Evolutionary conservation across 768 basidiomycete species (phyloP).

Genomic region (Termitomyces sp.): DNA sequence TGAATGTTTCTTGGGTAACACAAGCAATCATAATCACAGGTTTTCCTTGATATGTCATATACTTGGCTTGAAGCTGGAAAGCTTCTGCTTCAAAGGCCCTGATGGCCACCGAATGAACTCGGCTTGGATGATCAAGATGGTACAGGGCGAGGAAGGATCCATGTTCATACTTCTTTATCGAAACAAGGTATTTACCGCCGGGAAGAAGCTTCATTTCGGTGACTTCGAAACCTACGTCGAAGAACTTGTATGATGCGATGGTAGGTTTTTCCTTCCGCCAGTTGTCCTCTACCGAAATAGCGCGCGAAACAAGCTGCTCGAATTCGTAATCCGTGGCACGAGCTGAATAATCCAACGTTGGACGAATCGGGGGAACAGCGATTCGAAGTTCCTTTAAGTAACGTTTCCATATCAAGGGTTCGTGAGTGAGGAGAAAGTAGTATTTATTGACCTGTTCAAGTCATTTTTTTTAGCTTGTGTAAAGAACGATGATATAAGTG

Average conservation of each 20-base stretch:
- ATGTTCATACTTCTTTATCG: slow-evolving; percentile 32
- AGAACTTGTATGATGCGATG: slow-evolving; percentile 12
- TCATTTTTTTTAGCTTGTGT: too few relatives aligned
- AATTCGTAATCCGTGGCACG: slow-evolving; percentile 8
- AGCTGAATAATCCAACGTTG: too few relatives aligned
- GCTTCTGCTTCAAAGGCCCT: slow-evolving; percentile 46
- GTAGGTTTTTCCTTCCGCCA: slow-evolving; percentile 43
- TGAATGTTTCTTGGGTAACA: too few relatives aligned
- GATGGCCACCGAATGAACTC: slow-evolving; percentile 42
- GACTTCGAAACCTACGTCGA: slow-evolving; percentile 27
- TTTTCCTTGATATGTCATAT: slow-evolving; percentile 14
- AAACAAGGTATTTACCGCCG: slow-evolving; percentile 64
- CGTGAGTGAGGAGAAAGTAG: too few relatives aligned
- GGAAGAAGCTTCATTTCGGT: slow-evolving; percentile 27
- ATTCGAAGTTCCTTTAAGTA: too few relatives aligned
- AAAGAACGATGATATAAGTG: too few relatives aligned
- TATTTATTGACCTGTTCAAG: too few relatives aligned
- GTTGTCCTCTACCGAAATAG: slow-evolving; percentile 55
- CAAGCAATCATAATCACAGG: too few relatives aligned
- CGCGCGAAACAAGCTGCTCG: slow-evolving; percentile 57
- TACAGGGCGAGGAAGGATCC: slow-evolving; percentile 44
- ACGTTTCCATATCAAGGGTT: too few relatives aligned
- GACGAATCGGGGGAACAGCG: too few relatives aligned
- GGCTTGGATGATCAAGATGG: slow-evolving; percentile 29
- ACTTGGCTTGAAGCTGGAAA: slow-evolving; percentile 56